phyloP scores from a whole-genome alignment of 1,284 basidiomycete species.

The Tilletia walkeri region DNA sequence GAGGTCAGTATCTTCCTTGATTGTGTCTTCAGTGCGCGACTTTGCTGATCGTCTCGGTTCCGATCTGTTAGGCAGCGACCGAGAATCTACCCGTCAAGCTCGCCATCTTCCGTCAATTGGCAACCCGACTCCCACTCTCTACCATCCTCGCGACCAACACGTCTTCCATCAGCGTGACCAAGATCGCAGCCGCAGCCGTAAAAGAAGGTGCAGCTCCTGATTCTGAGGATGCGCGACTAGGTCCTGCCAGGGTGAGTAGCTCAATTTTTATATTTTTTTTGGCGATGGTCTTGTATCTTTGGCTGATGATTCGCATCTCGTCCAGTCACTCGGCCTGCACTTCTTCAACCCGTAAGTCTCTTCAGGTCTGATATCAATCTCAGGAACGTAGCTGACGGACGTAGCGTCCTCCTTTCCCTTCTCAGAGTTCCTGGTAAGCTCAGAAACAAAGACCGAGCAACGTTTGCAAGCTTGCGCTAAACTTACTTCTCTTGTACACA shows the following conservation, averaged over 20 bases:
- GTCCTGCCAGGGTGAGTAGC: background rate
- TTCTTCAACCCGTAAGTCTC: conserved; percentile 76
- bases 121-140: conserved; percentile 67
- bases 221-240: background rate
- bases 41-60: background rate
- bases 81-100: conserved; percentile 80
- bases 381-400: conserved; percentile 62
- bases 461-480: too few species aligned
- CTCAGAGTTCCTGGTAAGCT: background rate
- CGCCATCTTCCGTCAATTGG: conserved; percentile 72
- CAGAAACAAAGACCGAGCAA: background rate
- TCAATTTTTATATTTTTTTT: background rate
- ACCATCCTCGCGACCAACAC: conserved; percentile 90
- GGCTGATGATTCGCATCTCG: background rate
- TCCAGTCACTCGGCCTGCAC: conserved; percentile 66
- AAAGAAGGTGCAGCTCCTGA: background rate
- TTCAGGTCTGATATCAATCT: background rate
- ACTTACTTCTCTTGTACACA: background rate
- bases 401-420: background rate
- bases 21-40: too few species aligned
- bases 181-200: conserved; percentile 69
- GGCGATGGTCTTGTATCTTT: background rate
- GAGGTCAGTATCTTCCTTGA: conserved; percentile 64
- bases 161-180: conserved; percentile 88
- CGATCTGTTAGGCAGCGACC: conserved; percentile 70